These are phyloP conservation scores for Vigna reflexopilosa DNA, from an alignment of 306 rosid genomes.

Conservation along the genomic window DNA sequence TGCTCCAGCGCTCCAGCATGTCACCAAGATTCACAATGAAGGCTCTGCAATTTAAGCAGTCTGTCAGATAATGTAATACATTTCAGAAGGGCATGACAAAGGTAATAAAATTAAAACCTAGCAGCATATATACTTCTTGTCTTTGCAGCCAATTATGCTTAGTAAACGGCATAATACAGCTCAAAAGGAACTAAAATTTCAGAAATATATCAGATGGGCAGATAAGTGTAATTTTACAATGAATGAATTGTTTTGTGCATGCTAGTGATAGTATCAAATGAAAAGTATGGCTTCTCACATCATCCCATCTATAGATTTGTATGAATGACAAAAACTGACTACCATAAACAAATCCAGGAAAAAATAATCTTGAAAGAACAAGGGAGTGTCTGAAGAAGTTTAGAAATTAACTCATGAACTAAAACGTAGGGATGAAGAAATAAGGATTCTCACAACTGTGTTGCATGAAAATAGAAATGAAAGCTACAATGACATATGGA, in stretches of 20 bases:
- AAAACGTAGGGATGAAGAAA: background rate
- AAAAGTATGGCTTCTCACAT: background rate
- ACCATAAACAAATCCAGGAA: background rate
- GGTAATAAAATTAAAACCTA: constrained; percentile 7
- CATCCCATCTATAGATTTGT: background rate
- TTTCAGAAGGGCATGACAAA: constrained; percentile 1
- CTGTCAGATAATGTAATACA: background rate
- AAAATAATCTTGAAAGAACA: background rate
- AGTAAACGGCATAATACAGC: background rate
- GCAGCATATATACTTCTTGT: constrained; percentile 7
- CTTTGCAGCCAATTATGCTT: constrained; percentile 1
- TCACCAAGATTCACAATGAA: constrained; percentile 95
- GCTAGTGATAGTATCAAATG: background rate
- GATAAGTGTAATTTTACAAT: background rate
- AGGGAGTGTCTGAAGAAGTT: background rate
- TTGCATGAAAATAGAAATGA: background rate
- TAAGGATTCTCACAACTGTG: background rate
- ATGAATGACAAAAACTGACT: constrained; percentile 2
- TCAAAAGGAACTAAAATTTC: background rate
- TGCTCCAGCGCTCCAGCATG: constrained; percentile 99
- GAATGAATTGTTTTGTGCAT: background rate
- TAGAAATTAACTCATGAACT: background rate
- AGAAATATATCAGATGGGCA: background rate
- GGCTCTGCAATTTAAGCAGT: constrained; percentile 62
- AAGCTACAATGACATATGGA: constrained; percentile 18